Base-by-base conservation (phyloP, 2,329 filamentous ascomycete genomes). In the Penicillium capsulatum region DNA sequence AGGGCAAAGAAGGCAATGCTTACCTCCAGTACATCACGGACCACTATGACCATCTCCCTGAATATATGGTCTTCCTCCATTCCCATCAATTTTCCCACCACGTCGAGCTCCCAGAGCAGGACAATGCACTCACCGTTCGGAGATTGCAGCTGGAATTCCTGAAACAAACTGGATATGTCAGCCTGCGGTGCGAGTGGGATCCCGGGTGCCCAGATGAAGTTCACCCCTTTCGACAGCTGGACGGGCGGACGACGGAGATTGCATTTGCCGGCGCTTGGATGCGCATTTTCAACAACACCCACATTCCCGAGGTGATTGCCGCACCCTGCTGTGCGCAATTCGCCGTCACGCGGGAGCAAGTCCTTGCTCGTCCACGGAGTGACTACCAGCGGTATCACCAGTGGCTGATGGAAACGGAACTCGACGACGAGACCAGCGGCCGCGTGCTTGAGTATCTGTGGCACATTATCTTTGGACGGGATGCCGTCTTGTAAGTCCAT, bases 241-340 rank as follows among this genome's bases (percentile, higher is more conserved):
- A 45, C 10, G 50, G 43, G 2, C 45, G 49, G 3, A 37, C 48
- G 0, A 49, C 56, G 1, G 59, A 61, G 22, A 45, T 54, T 4
- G 50, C 48, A 2, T 58, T 61, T 24, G 58, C 60, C 3, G 54
- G 55, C 10, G 55, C 51, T 4, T 54, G 65, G 24, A 50, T 53
- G 17, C 36, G 36, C 3, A 52, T 61, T 2, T 60, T 61, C 32
- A 61, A 61, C 17, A 57, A 49, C 15, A 61, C 57, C 3, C 26
- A 63, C 13, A 61, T 78, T 1, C 76, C 77, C 0, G 61, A 69
- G 2, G 51, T 68, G 3, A 67, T 82, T 5, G 76, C 71, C 2
- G 71, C 72, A 4, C 69, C 76, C 13, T 83, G 79, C 55, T 83
- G 79, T 59, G 76, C 78, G n/a, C 80, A 83, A 59, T 83, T 83